A percentile compares a stretch with the other conserved stretches of the same genome.
phyloP scores from a whole-genome alignment of 169 alveolate species.

The Pseudocohnilembus persalinus region DNA sequence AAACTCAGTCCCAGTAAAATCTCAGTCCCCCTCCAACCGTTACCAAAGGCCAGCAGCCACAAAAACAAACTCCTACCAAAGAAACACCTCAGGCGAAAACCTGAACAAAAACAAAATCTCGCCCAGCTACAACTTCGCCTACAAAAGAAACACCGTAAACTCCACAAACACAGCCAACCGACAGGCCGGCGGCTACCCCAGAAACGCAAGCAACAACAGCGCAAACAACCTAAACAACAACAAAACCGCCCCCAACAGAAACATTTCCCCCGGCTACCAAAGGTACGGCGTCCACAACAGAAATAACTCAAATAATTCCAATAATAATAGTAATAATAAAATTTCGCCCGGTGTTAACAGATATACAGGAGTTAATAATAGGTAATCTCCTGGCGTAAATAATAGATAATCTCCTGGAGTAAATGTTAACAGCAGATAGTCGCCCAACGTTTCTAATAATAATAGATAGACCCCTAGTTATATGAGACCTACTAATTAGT shows the following conservation, averaged over 20 bases:
- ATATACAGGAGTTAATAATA: slow-evolving; percentile 6
- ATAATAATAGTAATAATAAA: no score
- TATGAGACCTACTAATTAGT: neutral
- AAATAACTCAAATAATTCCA: neutral
- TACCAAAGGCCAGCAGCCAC: neutral
- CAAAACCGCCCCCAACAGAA: neutral
- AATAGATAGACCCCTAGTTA: slow-evolving; percentile 4
- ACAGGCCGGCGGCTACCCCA: slow-evolving; percentile 7
- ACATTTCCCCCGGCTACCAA: neutral
- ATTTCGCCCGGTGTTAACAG: neutral
- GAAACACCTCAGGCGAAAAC: slow-evolving; percentile 3
- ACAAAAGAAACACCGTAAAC: neutral
- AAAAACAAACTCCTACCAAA: neutral
- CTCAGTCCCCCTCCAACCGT: neutral
- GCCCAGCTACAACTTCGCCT: neutral
- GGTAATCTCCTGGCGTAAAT: neutral
- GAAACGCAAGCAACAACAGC: neutral
- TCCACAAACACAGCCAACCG: neutral
- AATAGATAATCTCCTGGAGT: neutral
- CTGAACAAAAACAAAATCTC: slow-evolving; percentile 1
- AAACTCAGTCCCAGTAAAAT: slow-evolving; percentile 7
- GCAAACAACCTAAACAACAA: neutral
- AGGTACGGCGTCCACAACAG: neutral
- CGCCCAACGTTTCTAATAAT: slow-evolving; percentile 1
- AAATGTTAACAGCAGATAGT: slow-evolving; percentile 2